phyloP scores from a whole-genome alignment of 2,329 filamentous ascomycete species.

The Xylaria sp. region DNA sequence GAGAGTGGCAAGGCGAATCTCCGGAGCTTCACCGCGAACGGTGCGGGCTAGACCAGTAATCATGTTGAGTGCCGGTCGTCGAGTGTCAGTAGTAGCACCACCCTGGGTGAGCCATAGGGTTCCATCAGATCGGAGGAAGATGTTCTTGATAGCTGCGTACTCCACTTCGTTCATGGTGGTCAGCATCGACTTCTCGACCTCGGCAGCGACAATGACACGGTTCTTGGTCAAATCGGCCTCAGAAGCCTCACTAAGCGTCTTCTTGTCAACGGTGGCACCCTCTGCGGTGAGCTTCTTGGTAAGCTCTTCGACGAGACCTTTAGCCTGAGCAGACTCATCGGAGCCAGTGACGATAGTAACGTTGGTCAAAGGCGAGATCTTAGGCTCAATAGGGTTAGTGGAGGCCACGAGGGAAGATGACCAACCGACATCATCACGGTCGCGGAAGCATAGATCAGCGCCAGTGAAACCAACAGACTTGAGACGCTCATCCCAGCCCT shows the following conservation, averaged over 20 bases:
- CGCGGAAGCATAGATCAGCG: conserved; percentile 46
- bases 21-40: conserved; percentile 58
- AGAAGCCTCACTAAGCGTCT: conserved; percentile 38
- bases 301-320: conserved; percentile 39
- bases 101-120: conserved; percentile 46
- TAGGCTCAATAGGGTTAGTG: conserved; percentile 41
- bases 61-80: conserved; percentile 54
- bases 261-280: conserved; percentile 42
- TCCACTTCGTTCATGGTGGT: conserved; percentile 40
- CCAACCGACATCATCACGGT: conserved; percentile 46
- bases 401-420: conserved; percentile 46
- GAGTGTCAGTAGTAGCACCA: conserved; percentile 43
- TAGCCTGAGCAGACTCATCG: conserved; percentile 37
- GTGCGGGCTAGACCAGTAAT: conserved; percentile 58
- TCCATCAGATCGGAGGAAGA: conserved; percentile 44
- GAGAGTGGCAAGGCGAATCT: conserved; percentile 57
- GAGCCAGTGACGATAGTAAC: conserved; percentile 44
- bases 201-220: conserved; percentile 45
- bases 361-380: conserved; percentile 40
- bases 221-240: conserved; percentile 41
- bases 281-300: conserved; percentile 40
- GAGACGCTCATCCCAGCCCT: conserved; percentile 46
- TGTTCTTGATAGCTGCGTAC: conserved; percentile 45
- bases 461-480: conserved; percentile 45
- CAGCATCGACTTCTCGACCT: conserved; percentile 47